These are phyloP conservation scores for Claviceps capensis DNA, from an alignment of 2,329 filamentous ascomycete genomes.

Conservation along the genomic window DNA sequence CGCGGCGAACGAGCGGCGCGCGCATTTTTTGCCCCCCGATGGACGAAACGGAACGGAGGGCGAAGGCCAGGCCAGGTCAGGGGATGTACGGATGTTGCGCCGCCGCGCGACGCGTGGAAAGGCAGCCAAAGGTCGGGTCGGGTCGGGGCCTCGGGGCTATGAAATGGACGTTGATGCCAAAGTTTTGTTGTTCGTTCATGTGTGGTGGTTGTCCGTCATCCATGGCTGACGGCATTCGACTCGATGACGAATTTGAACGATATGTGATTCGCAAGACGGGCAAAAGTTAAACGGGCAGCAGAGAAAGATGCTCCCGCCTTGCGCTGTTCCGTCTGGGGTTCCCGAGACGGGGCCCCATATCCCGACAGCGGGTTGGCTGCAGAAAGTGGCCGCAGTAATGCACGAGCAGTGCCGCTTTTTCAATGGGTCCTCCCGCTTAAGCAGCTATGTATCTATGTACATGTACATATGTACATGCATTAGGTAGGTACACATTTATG, in stretches of 20 bases:
- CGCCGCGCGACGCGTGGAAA: too few species aligned
- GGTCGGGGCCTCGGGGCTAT: too few species aligned
- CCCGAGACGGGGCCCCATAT: slow-evolving; percentile 19
- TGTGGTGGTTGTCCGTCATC: too few species aligned
- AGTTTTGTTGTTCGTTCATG: too few species aligned
- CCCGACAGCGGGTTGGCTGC: slow-evolving; percentile 21
- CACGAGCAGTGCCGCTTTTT: slow-evolving; percentile 16
- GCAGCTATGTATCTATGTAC: background rate
- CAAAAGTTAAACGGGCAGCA: too few species aligned
- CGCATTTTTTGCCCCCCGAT: background rate
- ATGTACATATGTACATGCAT: too few species aligned
- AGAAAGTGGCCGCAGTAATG: slow-evolving; percentile 24
- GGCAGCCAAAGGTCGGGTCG: too few species aligned
- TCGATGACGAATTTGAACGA: too few species aligned
- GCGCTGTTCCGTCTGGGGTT: slow-evolving; percentile 13
- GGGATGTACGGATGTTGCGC: background rate
- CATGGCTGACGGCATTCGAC: too few species aligned
- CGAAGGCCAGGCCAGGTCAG: background rate
- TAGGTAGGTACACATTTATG: background rate
- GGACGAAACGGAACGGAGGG: background rate
- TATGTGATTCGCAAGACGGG: too few species aligned
- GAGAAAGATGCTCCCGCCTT: too few species aligned
- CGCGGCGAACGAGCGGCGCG: background rate
- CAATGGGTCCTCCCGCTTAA: slow-evolving; percentile 7
- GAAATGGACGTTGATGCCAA: too few species aligned